Evolutionary conservation across 75 land plant species (phyloP).

Genomic region (Picea glauca): DNA sequence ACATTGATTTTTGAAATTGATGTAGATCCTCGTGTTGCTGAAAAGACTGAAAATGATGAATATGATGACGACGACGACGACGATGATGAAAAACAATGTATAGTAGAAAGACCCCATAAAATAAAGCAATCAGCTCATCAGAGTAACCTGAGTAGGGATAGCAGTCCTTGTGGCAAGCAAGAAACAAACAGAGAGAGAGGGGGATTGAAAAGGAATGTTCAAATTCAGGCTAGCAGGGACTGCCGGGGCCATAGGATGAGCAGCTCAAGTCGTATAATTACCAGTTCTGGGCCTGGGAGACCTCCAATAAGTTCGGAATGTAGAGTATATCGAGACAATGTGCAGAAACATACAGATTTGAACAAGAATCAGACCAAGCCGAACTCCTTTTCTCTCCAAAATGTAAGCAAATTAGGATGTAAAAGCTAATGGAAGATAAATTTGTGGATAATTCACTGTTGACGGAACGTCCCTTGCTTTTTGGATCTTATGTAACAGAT

Average conservation of each 20-base stretch:
- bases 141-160: not conserved
- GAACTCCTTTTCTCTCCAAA: not conserved
- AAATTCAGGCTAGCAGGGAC: not conserved
- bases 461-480: not conserved
- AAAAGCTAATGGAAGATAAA: not conserved
- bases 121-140: not conserved
- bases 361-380: constrained; percentile 16
- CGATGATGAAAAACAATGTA: not conserved
- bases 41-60: not conserved
- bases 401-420: not conserved
- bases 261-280: not conserved
- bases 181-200: not conserved
- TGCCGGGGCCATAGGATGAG: constrained; percentile 1
- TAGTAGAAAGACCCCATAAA: not conserved
- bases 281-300: constrained; percentile 21
- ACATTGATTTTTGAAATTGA: not conserved
- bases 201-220: not conserved
- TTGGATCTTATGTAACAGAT: not conserved
- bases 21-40: constrained; percentile 1
- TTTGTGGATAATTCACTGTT: not conserved
- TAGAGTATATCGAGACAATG: not conserved
- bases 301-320: constrained; percentile 17
- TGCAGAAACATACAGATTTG: constrained; percentile 9
- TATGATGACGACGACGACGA: no score
- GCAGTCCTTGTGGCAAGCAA: not conserved